A percentile compares a stretch with the other conserved stretches of the same genome.
Evolutionary conservation across 768 basidiomycete species (phyloP).

Genomic region (Termitomyces sp.): DNA sequence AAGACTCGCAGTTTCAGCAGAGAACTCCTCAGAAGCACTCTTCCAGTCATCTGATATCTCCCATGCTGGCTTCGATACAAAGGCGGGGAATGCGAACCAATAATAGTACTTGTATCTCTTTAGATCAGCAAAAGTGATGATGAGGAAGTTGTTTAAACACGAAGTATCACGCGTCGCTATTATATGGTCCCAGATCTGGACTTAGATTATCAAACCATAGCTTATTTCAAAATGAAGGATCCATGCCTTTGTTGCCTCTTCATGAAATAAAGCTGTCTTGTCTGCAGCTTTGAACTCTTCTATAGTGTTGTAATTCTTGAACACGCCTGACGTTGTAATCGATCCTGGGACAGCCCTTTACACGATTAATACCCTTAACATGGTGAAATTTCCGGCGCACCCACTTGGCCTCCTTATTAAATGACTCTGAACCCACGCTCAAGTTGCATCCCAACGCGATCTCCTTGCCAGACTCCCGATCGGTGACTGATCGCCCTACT

Average conservation of each 20-base stretch:
- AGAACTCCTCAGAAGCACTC: constrained; percentile 40
- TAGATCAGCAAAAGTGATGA: constrained; percentile 93
- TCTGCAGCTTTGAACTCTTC: constrained; percentile 91
- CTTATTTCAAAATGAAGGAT: not conserved
- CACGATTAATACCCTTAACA: not conserved
- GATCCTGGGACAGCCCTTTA: constrained; percentile 43
- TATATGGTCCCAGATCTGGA: constrained; percentile 69
- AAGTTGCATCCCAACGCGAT: constrained; percentile 70
- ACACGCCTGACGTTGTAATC: constrained; percentile 51
- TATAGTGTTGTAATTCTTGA: constrained; percentile 97
- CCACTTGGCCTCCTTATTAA: constrained; percentile 45
- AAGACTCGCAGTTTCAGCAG: constrained; percentile 32
- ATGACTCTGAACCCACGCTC: constrained; percentile 60
- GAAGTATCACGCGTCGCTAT: constrained; percentile 45
- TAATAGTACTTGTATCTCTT: constrained; percentile 98
- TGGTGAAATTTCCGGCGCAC: constrained; percentile 3
- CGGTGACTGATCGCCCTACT: constrained; percentile 64
- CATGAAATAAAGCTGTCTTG: constrained; percentile 83
- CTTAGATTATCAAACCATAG: not conserved
- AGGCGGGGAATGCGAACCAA: constrained; percentile 97
- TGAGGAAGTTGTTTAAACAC: constrained; percentile 70
- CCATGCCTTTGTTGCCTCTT: constrained; percentile 56
- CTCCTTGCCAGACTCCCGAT: constrained; percentile 71
- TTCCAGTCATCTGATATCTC: constrained; percentile 63
- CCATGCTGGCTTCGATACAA: constrained; percentile 88